Evolutionary conservation across 192 early-diverging fungal genomes (phyloP).

Genomic region (Backusella macrospora): DNA sequence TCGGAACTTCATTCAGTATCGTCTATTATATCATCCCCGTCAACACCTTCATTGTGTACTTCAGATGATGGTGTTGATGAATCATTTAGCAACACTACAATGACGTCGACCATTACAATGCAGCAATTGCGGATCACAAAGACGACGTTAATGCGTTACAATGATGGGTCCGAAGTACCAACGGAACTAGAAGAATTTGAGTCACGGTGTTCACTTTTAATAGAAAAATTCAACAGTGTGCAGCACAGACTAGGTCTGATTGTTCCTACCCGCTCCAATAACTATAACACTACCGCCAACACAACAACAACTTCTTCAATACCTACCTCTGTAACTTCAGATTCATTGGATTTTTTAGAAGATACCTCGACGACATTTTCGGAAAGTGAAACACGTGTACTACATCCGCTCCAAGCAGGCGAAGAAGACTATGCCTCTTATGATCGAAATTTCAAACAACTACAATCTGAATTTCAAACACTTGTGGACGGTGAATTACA

Average conservation of each 20-base stretch:
- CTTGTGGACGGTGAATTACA: slow-evolving; percentile 3
- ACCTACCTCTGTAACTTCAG: slow-evolving; percentile 1
- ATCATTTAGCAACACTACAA: slow-evolving; percentile 13
- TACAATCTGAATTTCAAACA: slow-evolving; percentile 18
- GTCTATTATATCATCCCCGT: neutral
- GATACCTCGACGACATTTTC: neutral
- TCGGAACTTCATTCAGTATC: neutral
- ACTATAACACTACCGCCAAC: neutral
- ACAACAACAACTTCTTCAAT: neutral
- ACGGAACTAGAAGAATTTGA: slow-evolving; percentile 19
- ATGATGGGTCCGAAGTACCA: slow-evolving; percentile 18
- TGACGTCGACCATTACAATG: slow-evolving; percentile 22
- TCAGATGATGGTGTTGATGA: neutral
- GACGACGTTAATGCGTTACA: neutral
- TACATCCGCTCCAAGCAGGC: slow-evolving; percentile 35
- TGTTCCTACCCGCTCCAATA: slow-evolving; percentile 27
- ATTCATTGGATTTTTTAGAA: slow-evolving; percentile 6
- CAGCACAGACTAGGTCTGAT: slow-evolving; percentile 17
- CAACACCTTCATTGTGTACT: slow-evolving; percentile 1
- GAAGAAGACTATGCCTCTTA: slow-evolving; percentile 29
- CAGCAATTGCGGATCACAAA: slow-evolving; percentile 28
- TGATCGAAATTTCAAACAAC: slow-evolving; percentile 23
- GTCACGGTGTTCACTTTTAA: neutral
- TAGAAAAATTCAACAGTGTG: slow-evolving; percentile 7
- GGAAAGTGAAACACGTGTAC: neutral